Percentiles rank a stretch among this genome's conserved stretches.
phyloP scores from a whole-genome alignment of 78 protist genomes.

The Polysphondylium violaceum region DNA sequence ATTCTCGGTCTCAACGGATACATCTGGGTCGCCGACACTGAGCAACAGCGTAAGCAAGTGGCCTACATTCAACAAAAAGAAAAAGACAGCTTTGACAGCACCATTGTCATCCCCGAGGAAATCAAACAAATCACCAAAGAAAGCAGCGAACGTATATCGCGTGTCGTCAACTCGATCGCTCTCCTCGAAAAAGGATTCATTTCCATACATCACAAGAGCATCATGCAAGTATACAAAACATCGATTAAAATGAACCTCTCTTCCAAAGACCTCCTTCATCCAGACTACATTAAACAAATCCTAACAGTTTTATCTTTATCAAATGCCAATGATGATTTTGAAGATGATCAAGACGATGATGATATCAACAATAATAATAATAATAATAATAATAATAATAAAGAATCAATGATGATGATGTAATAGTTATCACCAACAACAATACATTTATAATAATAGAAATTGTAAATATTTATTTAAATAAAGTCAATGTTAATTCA shows the following conservation, averaged over 20 bases:
- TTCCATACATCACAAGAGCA: conserved; percentile 29
- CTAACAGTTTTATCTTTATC: conserved; percentile 5
- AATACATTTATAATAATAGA: not conserved
- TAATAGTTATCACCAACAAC: not conserved
- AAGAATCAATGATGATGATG: not conserved
- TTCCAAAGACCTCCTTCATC: conserved; percentile 68
- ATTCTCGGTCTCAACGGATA: conserved; percentile 93
- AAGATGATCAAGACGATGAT: conserved; percentile 23
- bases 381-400: not conserved
- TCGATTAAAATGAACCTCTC: conserved; percentile 35
- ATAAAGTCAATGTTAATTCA: conserved; percentile 24
- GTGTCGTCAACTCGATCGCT: conserved; percentile 61
- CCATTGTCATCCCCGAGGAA: conserved; percentile 9
- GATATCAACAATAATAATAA: not conserved
- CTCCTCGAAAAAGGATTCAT: conserved; percentile 37
- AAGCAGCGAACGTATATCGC: conserved; percentile 45
- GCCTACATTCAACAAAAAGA: conserved; percentile 49
- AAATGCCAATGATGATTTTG: not conserved
- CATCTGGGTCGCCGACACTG: conserved; percentile 85
- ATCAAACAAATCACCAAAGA: conserved; percentile 27
- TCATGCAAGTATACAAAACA: conserved; percentile 61
- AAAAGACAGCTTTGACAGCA: conserved; percentile 3
- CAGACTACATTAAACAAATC: conserved; percentile 66
- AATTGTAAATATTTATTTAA: too few species aligned
- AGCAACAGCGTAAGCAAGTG: conserved; percentile 27